These are phyloP conservation scores for Cordyceps militaris DNA, from an alignment of 2,329 filamentous ascomycete genomes.

Conservation along the genomic window DNA sequence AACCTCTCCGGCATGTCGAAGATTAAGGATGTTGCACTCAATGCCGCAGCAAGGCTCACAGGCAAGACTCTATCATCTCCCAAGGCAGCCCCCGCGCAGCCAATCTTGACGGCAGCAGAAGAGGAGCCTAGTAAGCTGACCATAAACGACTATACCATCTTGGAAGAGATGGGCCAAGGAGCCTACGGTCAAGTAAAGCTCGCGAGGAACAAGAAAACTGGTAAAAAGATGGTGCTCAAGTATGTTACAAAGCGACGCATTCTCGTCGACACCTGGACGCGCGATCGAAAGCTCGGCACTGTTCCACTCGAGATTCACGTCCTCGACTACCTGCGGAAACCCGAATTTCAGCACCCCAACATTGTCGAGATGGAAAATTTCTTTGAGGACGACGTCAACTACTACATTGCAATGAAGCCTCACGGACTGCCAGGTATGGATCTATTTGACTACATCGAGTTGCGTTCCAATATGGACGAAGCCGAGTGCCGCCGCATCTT, in stretches of 20 bases:
- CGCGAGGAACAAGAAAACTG: slow-evolving; percentile 72
- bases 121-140: slow-evolving; percentile 59
- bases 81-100: slow-evolving; percentile 25
- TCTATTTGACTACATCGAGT: slow-evolving; percentile 96
- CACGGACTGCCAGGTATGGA: slow-evolving; percentile 97
- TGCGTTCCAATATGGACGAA: slow-evolving; percentile 95
- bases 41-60: slow-evolving; percentile 47
- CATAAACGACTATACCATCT: slow-evolving; percentile 82
- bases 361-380: slow-evolving; percentile 69
- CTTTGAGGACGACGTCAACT: slow-evolving; percentile 78
- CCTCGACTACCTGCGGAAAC: slow-evolving; percentile 80
- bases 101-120: slow-evolving; percentile 23
- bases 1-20: slow-evolving; percentile 36
- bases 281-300: slow-evolving; percentile 85
- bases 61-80: slow-evolving; percentile 29
- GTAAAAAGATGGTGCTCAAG: slow-evolving; percentile 87
- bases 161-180: slow-evolving; percentile 98
- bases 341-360: slow-evolving; percentile 58
- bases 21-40: slow-evolving; percentile 49
- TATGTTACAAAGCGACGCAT: slow-evolving; percentile 97
- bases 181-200: slow-evolving; percentile 98
- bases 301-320: slow-evolving; percentile 97
- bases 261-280: slow-evolving; percentile 95
- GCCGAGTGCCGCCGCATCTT: slow-evolving; percentile 92
- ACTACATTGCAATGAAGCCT: slow-evolving; percentile 97